Evolutionary conservation across 805 yeast species (phyloP), one percentile per base, ranked within the genome.

Genomic region (Wickerhamiella occidentalis): DNA sequence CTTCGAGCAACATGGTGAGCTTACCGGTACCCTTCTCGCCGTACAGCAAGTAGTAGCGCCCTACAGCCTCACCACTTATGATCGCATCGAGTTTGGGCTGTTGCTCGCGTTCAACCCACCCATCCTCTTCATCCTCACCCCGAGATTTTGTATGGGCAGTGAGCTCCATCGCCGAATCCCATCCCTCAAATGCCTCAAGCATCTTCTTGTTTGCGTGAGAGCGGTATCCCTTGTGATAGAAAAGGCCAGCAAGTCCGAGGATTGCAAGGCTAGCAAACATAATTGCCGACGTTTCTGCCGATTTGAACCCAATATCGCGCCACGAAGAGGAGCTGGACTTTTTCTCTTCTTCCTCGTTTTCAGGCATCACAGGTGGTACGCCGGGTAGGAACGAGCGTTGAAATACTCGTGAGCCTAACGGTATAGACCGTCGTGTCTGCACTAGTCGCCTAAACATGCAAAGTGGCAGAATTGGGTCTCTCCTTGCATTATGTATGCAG

Each of bases 21-120:
- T 84, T 84, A 2, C 94, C 94, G 0, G 92, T 84, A 1, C 94
- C 94, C 61, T 85, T 84, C 61, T 84, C 94, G 26, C 94, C 94
- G 37, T 85, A 74, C 9, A 85, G 60, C 44, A 85, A 65, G 58
- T 77, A 80, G 64, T 84, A 85, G 15, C 90, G 63, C 0, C 94
- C 94, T 5, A 64, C 64, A 1, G 75, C 66, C n/a, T 71, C 64
- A 1, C 94, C 94, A 7, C 72, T 61, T 2, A 85, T 71, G 25
- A 84, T 77, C 33, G 75, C 77, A 63, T 85, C 85, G 28, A 84
- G 61, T 7, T 78, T 59, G 22, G 68, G 58, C 57, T 84, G 94
- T 56, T 84, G 83, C 0, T 78, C 78, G 36, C 94, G 69, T 45
- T 73, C 76, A 1, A 83, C 82, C 90, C 92, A 82, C 8, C 47